Evolutionary conservation across 768 basidiomycete genomes (phyloP), one percentile per base, ranked within the genome.

Genomic region (Rhizopogon roseolus): DNA sequence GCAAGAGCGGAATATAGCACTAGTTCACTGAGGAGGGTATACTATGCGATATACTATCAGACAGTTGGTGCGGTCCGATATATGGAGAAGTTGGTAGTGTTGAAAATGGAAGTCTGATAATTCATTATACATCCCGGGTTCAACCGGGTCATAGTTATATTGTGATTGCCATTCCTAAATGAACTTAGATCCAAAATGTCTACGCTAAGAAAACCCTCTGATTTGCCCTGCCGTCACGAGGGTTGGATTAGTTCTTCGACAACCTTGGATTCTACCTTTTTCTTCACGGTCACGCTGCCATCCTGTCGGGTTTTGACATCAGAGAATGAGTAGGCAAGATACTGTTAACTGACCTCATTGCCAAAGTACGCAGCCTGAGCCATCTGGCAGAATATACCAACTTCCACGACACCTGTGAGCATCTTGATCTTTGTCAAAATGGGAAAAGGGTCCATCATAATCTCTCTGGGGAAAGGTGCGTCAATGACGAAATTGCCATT

Each of bases 401-500:
- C 97, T 69, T 99, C 97, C n/a, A 98, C 92, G 22, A 98, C 93
- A 43, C 97, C 97, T 3, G 96, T 98, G 55, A 98, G 78, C 80
- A 96, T 82, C 76, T 98, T 98, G 64, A 98, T 88, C 56, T 79
- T 76, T 14, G 75, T 69, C 73, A 96, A 73, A 16, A 98, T 76
- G 90, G 72, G 72, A 41, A 73, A 74, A 1, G 93, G 90, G 34
- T 90, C 75, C 59, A 71, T 65, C 79, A 96, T 86, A 62, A 77
- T 65, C 38, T 85, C 81, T 53, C 74, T 76, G 13, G 81, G 73
- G 71, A 98, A 98, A 1, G 93, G 92, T 14, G 97, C 97, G 64
- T 99, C 97, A 59, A 99, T 96, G 60, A 98, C 80, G 68, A 99
- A 98, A 72, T 97, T 98, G 19, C 93, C 92, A 61, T 99, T 99